Conservation (phyloP, 805 yeast genomes). For the Hanseniaspora valbyensis region DNA sequence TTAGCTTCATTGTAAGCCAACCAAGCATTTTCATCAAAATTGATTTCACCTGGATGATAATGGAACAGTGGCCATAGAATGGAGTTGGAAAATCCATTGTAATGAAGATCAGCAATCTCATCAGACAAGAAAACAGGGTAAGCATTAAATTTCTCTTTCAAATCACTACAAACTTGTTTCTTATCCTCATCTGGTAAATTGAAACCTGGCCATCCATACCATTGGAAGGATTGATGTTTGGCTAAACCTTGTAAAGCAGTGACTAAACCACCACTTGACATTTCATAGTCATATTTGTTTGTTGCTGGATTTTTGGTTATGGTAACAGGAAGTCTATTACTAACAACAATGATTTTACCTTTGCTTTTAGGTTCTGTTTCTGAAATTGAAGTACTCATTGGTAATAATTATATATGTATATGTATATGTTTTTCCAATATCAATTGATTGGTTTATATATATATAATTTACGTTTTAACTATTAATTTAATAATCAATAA, state of each 20-base stretch:
- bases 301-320: slow-evolving; percentile 47
- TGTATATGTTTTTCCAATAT: no score
- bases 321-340: slow-evolving; percentile 92
- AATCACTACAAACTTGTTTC: slow-evolving; percentile 53
- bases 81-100: slow-evolving; percentile 90
- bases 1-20: slow-evolving; percentile 94
- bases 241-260: slow-evolving; percentile 89
- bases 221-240: slow-evolving; percentile 71
- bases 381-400: not conserved
- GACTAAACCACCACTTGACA: slow-evolving; percentile 97
- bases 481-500: not conserved
- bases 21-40: slow-evolving; percentile 96
- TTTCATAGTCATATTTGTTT: slow-evolving; percentile 65
- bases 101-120: slow-evolving; percentile 87
- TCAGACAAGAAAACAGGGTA: slow-evolving; percentile 82
- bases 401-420: no score
- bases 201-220: slow-evolving; percentile 98
- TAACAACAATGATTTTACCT: slow-evolving; percentile 80
- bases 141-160: slow-evolving; percentile 70
- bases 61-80: slow-evolving; percentile 97
- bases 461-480: not conserved
- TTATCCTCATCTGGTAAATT: slow-evolving; percentile 74
- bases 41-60: slow-evolving; percentile 98
- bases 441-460: no score
- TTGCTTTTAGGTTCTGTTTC: slow-evolving; percentile 1